A percentile compares a stretch with the other conserved stretches of the same genome.
phyloP scores from a whole-genome alignment of 768 basidiomycete genomes.

The Trametes villosa region DNA sequence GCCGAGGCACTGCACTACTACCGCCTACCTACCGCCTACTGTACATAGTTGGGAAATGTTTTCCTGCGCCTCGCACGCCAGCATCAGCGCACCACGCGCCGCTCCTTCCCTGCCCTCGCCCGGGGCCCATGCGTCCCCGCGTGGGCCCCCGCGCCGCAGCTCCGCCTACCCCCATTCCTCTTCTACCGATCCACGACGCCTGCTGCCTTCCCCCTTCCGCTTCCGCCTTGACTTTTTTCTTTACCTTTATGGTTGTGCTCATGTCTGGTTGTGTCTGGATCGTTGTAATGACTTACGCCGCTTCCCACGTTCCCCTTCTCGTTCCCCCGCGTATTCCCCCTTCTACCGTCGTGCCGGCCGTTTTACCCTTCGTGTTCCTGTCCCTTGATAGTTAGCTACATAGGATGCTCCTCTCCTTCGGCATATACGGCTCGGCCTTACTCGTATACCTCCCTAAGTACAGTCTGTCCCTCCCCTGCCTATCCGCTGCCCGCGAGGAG shows the following conservation, averaged over 20 bases:
- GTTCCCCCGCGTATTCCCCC: not conserved
- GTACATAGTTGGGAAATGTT: conserved; percentile 25
- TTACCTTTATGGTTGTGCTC: conserved; percentile 25
- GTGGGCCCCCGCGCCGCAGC: too few relatives aligned
- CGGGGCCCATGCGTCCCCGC: too few relatives aligned
- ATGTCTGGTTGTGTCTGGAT: conserved; percentile 26
- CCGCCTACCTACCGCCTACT: conserved; percentile 24
- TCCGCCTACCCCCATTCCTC: not conserved
- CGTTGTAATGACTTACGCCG: conserved; percentile 15
- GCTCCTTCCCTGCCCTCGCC: conserved; percentile 23
- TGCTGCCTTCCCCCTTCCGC: conserved; percentile 6
- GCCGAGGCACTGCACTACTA: conserved; percentile 19
- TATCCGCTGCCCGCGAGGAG: not conserved
- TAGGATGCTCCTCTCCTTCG: conserved; percentile 22
- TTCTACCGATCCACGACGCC: conserved; percentile 18
- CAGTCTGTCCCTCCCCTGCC: conserved; percentile 11
- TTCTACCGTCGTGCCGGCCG: not conserved
- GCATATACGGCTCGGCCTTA: conserved; percentile 15
- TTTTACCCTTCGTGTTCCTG: conserved; percentile 6
- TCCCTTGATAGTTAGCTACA: conserved; percentile 3
- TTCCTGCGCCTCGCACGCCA: conserved; percentile 16
- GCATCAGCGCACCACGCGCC: conserved; percentile 15
- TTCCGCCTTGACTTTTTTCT: not conserved
- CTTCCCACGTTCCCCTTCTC: not conserved
- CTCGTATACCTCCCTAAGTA: conserved; percentile 17